phyloP scores from a whole-genome alignment of 129 eudicot genomes.

The Cynara cardunculus region DNA sequence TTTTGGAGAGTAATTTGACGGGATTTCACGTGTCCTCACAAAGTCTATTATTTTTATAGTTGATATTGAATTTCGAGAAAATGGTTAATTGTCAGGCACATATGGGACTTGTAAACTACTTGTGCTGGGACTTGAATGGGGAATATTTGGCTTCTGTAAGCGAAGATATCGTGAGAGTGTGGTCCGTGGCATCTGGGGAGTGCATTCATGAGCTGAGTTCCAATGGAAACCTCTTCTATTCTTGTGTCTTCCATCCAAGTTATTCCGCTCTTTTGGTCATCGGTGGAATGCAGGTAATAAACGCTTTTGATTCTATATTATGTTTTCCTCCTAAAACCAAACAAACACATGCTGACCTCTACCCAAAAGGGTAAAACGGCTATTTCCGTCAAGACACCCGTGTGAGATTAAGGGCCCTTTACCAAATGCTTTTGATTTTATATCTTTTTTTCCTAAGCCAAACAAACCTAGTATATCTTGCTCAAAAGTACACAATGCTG shows the following conservation, averaged over 20 bases:
- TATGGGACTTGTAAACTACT: conserved; percentile 54
- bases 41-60: neutral
- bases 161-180: conserved; percentile 70
- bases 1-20: neutral
- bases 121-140: conserved; percentile 83
- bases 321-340: neutral
- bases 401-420: too few relatives aligned
- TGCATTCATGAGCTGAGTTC: conserved; percentile 73
- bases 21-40: neutral
- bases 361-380: too few relatives aligned
- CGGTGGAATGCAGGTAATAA: conserved; percentile 70
- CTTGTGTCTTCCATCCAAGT: conserved; percentile 90
- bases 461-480: neutral
- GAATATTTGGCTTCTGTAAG: conserved; percentile 75
- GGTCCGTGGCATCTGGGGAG: conserved; percentile 68
- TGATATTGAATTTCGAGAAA: neutral
- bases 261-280: conserved; percentile 78
- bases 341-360: neutral
- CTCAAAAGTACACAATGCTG: too few relatives aligned
- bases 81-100: conserved; percentile 44
- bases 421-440: neutral
- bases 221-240: conserved; percentile 66
- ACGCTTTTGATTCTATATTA: neutral
- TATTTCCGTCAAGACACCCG: too few relatives aligned
- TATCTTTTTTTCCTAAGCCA: neutral